phyloP scores from a whole-genome alignment of 2,329 filamentous ascomycete genomes.

The Pseudogymnoascus sp. region DNA sequence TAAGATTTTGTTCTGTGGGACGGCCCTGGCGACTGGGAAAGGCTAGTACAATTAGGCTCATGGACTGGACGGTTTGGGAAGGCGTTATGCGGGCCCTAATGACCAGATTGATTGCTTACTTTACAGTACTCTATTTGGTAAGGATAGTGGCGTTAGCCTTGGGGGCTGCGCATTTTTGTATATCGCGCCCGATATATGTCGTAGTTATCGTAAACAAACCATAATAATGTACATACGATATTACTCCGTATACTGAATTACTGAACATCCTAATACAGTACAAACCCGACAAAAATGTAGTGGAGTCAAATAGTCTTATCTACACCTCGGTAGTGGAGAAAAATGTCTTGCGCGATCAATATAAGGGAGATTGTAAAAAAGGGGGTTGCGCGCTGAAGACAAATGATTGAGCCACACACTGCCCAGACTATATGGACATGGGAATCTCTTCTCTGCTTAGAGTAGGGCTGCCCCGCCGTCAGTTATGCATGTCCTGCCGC shows the following conservation, averaged over 20 bases:
- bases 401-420: neutral
- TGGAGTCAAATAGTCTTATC: neutral
- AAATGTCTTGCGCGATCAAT: no score
- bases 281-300: neutral
- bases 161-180: neutral
- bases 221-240: constrained; percentile 4
- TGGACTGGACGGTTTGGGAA: constrained; percentile 6
- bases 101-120: constrained; percentile 7
- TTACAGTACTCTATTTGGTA: neutral
- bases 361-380: neutral
- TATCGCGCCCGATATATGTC: neutral
- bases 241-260: neutral
- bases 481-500: neutral
- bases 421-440: neutral
- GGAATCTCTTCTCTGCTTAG: neutral
- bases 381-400: neutral
- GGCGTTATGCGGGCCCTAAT: constrained; percentile 5
- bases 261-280: neutral
- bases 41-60: constrained; percentile 9
- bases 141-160: neutral
- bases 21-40: constrained; percentile 3
- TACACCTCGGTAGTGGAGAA: neutral
- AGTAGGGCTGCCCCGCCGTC: constrained; percentile 5
- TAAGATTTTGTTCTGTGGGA: neutral
- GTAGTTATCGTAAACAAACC: constrained; percentile 1